Base-by-base conservation (phyloP, 2,329 filamentous ascomycete species). In the Aspergillus sp. region DNA sequence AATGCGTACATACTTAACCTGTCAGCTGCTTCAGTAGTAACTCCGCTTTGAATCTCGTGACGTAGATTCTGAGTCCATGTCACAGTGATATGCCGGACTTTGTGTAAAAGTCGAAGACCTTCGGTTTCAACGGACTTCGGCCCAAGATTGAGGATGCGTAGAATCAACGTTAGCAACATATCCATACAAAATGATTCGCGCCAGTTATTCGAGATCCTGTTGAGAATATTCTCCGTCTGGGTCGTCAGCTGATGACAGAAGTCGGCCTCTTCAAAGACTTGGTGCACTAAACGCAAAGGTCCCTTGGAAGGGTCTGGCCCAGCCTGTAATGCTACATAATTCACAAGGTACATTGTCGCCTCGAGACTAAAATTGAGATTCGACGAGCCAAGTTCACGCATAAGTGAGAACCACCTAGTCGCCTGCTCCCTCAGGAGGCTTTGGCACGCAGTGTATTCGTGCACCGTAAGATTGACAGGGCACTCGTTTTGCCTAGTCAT, bases 371-470 rank as follows among this genome's bases (percentile, higher is more conserved):
- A 57, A 6, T 57, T 57, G 16, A 57, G 24, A 26, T 57, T 53
- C 29, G 55, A 53, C 11, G 55, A 57, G 6, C 42, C 50, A 1
- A 57, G 12, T 6, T 57, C 55, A 7, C 36, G 16, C 0, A 57
- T 7, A 26, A 57, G n/a, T 20, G 55, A 52, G 2, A 52, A 12
- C 55, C 55, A 53, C 12, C 26, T 50, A 4, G 14, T 18, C 6
- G 26, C 6, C 12, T 49, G 26, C 2, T 49, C 55, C 1, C 5
- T n/a, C 4, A 57, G 11, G 2, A 57, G 22, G 18, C 32, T 49
- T n/a, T 57, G 55, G 7, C 32, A 29, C 16, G 55, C 26, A 10
- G 49, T 53, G 24, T 36, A 57, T n/a, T 57, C 55, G 5, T 57
- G 55, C 1, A 39, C 7, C 2, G 24, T 53, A 0, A 53, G 2